These are phyloP conservation scores for Chaetoceros tenuissimus DNA, from an alignment of 108 stramenopile species.

Conservation along the genomic window DNA sequence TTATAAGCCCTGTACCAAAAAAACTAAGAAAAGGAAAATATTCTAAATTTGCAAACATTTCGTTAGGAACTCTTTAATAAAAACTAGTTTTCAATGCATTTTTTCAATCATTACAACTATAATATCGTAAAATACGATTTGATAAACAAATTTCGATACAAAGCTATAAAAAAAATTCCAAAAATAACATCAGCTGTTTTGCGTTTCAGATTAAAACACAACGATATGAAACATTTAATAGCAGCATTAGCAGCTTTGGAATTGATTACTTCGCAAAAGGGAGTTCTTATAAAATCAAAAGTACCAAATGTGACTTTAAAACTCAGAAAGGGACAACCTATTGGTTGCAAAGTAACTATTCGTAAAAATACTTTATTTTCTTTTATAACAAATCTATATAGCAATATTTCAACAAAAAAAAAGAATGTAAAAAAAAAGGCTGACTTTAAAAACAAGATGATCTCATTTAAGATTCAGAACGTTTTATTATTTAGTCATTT, in stretches of 20 bases:
- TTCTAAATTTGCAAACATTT: background rate
- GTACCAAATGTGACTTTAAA: background rate
- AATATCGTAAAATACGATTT: conserved; percentile 1
- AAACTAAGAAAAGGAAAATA: background rate
- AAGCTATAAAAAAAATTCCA: background rate
- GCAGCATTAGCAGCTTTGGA: background rate
- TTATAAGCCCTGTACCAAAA: background rate
- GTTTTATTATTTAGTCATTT: background rate
- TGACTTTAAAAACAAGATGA: background rate
- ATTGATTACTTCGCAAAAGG: background rate
- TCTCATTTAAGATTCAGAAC: background rate
- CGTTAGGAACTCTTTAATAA: background rate
- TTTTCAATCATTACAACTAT: background rate
- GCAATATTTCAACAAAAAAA: background rate
- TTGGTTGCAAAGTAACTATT: background rate
- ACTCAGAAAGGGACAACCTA: background rate
- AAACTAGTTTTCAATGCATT: background rate
- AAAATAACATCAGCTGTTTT: background rate
- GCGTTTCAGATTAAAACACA: background rate
- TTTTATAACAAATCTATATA: background rate
- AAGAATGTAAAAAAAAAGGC: background rate
- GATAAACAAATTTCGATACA: background rate
- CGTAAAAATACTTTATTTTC: background rate
- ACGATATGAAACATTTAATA: background rate
- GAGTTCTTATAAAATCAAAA: background rate